Percentiles rank a stretch among this genome's conserved stretches.
Evolutionary conservation across 2,329 filamentous ascomycete species (phyloP).

Genomic region (Trichophyton schoenleinii): DNA sequence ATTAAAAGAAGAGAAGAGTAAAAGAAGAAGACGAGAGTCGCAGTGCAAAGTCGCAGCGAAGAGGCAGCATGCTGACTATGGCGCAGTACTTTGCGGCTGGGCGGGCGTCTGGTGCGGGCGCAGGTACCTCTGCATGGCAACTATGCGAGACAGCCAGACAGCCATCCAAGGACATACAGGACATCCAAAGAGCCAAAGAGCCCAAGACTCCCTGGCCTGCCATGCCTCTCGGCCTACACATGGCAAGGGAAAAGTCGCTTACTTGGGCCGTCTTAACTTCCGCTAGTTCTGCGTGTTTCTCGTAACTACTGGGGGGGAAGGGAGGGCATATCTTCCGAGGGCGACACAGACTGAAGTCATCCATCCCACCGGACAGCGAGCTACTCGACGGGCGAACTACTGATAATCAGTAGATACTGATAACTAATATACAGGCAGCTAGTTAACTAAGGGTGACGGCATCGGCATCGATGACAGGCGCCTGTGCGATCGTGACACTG

Average conservation of each 20-base stretch:
- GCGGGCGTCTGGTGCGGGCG: background rate
- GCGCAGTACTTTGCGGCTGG: background rate
- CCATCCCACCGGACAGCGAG: no score
- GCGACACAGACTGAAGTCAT: background rate
- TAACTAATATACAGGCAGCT: no score
- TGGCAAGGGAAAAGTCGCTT: background rate
- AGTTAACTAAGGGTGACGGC: background rate
- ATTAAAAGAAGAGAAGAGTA: constrained; percentile 5
- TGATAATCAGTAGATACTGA: no score
- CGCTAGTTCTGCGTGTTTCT: background rate
- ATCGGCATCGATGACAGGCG: background rate
- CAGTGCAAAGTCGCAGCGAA: constrained; percentile 3
- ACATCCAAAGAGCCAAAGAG: no score
- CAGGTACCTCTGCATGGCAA: background rate
- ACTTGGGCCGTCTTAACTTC: background rate
- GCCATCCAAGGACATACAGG: no score
- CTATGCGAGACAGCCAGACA: no score
- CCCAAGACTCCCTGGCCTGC: no score
- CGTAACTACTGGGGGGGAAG: background rate
- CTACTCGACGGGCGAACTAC: no score
- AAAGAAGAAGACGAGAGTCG: constrained; percentile 2
- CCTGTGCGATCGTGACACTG: background rate
- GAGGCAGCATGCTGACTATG: background rate
- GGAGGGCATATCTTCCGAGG: background rate
- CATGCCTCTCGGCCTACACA: background rate